Base-by-base conservation (phyloP, 2,329 filamentous ascomycete species). In the Colletotrichum sp. region DNA sequence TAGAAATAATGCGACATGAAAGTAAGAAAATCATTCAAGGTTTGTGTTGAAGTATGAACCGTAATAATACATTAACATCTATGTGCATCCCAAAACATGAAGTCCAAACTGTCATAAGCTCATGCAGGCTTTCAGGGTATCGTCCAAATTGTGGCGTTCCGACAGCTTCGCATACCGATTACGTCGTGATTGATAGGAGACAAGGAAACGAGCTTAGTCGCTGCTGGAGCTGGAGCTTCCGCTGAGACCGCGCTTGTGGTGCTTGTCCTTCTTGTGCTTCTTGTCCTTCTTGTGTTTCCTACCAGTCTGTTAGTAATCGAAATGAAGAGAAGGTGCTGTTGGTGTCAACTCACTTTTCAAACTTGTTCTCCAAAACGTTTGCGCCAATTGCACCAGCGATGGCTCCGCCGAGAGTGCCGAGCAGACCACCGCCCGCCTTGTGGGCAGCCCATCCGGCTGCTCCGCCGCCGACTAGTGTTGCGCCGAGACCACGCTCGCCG, bases 361-460 rank as follows among this genome's bases (percentile, higher is more conserved):
- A 26, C 26, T 26, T 26, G 26, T 26, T 26, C 26, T 89, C 88
- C 8, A 91, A 76, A 49, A 88, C 79, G 75, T 91, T 91, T 2
- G 90, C 90, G 6, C 87, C 89, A n/a, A 92, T 85, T 1, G 90
- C 89, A 39, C 90, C 90, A 18, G 86, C 88, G 2, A 89, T 85
- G 0, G 88, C 85, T 13, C 89, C 89, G 9, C 87, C 89, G 3
- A 91, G 80, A 4, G 88, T 90, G 26, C 88, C 88, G 30, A 92
- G 80, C 44, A 87, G 77, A 21, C 90, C 90, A 32, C 88, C 88
- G 15, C 90, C 90, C 24, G 89, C 83, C 78, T 89, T 87, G 82
- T 91, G 88, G 0, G 89, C 90, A 0, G 89, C 85, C 79, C 87
- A 91, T 9, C 88, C 90, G n/a, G 89, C 90, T 2, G 86, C 89